Conservation (phyloP, 2,329 filamentous ascomycete species). For the Pseudopithomyces chartarum region DNA sequence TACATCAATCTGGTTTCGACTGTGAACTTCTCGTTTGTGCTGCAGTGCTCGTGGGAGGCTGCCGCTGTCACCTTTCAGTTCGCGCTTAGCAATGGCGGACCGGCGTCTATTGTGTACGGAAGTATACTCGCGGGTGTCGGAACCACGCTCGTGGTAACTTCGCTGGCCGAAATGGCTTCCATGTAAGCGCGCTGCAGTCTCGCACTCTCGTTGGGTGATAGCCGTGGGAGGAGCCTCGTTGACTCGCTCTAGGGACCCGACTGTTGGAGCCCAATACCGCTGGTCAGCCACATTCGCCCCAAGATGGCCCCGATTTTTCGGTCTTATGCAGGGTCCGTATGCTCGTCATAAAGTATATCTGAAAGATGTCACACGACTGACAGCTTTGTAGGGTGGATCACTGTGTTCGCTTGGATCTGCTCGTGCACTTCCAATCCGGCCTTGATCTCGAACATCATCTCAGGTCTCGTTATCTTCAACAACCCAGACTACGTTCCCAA, state of each 20-base stretch:
- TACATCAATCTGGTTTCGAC: conserved; percentile 31
- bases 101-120: conserved; percentile 33
- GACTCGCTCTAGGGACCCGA: conserved; percentile 21
- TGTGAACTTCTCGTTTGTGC: conserved; percentile 29
- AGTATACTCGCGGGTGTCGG: conserved; percentile 31
- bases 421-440: conserved; percentile 34
- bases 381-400: conserved; percentile 48
- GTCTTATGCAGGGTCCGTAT: conserved; percentile 30
- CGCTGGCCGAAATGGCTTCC: conserved; percentile 33
- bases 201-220: conserved; percentile 13
- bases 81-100: conserved; percentile 32
- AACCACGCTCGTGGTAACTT: conserved; percentile 37
- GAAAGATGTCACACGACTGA: conserved; percentile 36
- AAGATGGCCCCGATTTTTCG: conserved; percentile 26
- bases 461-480: conserved; percentile 16
- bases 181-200: conserved; percentile 32
- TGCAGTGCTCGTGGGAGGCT: conserved; percentile 35
- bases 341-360: neutral
- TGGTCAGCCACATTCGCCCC: conserved; percentile 33
- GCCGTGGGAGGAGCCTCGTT: neutral
- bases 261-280: conserved; percentile 35
- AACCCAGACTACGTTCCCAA: conserved; percentile 16
- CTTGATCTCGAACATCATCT: conserved; percentile 26
- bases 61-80: conserved; percentile 31
- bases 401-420: conserved; percentile 45